Evolutionary conservation across 1,139 yeast species (phyloP), one percentile per base, ranked within the genome.

Genomic region (Nadsonia starkeyi-henricii): DNA sequence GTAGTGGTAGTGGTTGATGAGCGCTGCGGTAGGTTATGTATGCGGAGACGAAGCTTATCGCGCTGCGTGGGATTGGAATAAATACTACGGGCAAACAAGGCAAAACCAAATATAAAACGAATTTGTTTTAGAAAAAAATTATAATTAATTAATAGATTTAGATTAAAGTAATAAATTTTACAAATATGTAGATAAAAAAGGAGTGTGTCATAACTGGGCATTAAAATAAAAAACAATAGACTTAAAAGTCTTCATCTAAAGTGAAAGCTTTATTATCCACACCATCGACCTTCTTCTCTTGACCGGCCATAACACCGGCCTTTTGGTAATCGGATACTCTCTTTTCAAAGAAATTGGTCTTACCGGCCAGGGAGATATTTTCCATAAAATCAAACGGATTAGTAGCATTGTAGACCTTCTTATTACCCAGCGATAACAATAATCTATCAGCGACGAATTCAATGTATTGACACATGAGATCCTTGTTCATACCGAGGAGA

Each of bases 351-450:
- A 93, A 91, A 74, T 91, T 91, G 59, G 98, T 89, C 78, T 91
- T 91, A 69, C 98, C 98, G 52, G 96, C 93, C 60, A 91, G 78
- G 21, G 97, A 88, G 62, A 88, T 88, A 73, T 88, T 88, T 72
- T 91, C 99, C 98, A 91, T 91, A 65, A 89, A 91, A 69, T 89
- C 97, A 67, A 91, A 91, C 66, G 99, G 99, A 67, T 91, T 93
- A 54, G 84, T 72, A 53, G 76, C 91, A 63, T 86, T 85, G 78
- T 81, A 91, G 55, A 77, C 74, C 74, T 89, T 88, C 68, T 81
- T 75, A 75, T 86, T 85, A 58, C 98, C 98, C 58, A 91, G 77
- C 13, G 97, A 77, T 48, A 85, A 78, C 55, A 91, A 75, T 62
- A 91, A 75, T 70, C 97, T 79, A 71, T 91, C 99, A 60, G 99